Percentiles rank a stretch among this genome's conserved stretches.
Evolutionary conservation across 2,329 filamentous ascomycete species (phyloP).

Genomic region (Monosporascus cannonballus): DNA sequence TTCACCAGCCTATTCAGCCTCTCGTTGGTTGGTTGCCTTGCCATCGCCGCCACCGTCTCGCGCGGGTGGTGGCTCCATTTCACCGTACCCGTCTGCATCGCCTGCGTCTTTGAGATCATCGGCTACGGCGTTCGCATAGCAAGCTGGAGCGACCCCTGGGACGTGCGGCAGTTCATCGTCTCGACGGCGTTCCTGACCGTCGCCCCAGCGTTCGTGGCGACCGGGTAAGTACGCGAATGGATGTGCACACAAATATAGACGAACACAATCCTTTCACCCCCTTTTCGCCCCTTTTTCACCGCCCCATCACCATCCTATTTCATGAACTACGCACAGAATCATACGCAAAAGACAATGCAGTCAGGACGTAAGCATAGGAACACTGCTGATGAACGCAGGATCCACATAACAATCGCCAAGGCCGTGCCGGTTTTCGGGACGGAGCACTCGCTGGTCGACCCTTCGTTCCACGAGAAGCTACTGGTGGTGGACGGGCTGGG

Average conservation of each 20-base stretch:
- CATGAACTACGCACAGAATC: too few species aligned
- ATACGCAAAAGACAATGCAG: too few species aligned
- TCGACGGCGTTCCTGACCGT: conserved; percentile 19
- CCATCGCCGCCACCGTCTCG: conserved; percentile 9
- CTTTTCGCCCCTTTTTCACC: too few species aligned
- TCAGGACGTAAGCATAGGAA: not conserved
- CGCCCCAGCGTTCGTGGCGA: conserved; percentile 22
- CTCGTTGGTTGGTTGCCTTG: conserved; percentile 11
- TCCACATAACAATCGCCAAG: conserved; percentile 21
- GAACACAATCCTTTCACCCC: too few species aligned
- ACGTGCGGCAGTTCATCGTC: conserved; percentile 15
- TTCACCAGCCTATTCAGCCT: conserved; percentile 17
- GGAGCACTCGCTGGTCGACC: conserved; percentile 22
- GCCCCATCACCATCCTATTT: too few species aligned
- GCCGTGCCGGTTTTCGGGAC: conserved; percentile 20
- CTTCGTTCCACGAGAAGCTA: conserved; percentile 15
- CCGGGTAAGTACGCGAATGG: conserved; percentile 13
- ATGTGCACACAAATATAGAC: too few species aligned
- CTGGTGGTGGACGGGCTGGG: conserved; percentile 20
- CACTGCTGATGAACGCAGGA: conserved; percentile 15
- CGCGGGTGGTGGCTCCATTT: conserved; percentile 11
- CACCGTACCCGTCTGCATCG: conserved; percentile 15
- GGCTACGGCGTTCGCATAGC: conserved; percentile 18
- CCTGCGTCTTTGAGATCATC: conserved; percentile 18
- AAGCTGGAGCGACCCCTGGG: conserved; percentile 18